phyloP scores from a whole-genome alignment of 2,329 filamentous ascomycete genomes.

The Pseudocercospora fijiensis region DNA sequence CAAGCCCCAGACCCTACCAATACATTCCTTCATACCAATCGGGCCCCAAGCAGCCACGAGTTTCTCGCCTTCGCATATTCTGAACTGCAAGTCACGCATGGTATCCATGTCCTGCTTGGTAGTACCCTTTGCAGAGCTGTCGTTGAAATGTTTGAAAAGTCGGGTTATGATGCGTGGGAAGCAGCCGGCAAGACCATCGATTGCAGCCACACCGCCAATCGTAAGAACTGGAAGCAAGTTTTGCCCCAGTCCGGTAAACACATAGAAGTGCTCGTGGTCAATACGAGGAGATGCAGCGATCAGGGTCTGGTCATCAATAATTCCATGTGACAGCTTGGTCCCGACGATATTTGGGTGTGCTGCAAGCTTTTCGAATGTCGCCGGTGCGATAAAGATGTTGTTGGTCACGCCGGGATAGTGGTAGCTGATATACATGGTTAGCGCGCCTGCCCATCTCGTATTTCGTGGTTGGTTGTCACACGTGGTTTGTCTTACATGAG shows the following conservation, averaged over 20 bases:
- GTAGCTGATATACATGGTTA: constrained; percentile 46
- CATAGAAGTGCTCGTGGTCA: constrained; percentile 58
- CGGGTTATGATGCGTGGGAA: constrained; percentile 62
- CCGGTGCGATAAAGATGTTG: constrained; percentile 59
- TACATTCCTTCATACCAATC: constrained; percentile 65
- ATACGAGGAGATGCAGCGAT: constrained; percentile 60
- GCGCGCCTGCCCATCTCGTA: not conserved
- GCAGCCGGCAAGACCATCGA: constrained; percentile 65
- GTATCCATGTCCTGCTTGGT: constrained; percentile 47
- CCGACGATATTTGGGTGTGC: constrained; percentile 66
- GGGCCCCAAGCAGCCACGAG: constrained; percentile 60
- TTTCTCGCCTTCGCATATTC: constrained; percentile 62
- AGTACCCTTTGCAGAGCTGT: constrained; percentile 41
- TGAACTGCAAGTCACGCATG: constrained; percentile 59
- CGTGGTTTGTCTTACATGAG: constrained; percentile 52
- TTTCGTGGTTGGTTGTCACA: constrained; percentile 8
- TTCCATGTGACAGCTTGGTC: constrained; percentile 67
- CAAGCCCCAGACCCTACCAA: constrained; percentile 58
- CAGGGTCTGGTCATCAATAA: constrained; percentile 63
- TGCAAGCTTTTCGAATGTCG: constrained; percentile 59
- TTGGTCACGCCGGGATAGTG: constrained; percentile 68
- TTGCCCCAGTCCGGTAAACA: constrained; percentile 65
- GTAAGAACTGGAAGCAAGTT: constrained; percentile 63
- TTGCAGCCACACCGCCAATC: constrained; percentile 64
- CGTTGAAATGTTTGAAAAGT: constrained; percentile 54